Evolutionary conservation across 352 stramenopile species (phyloP), one percentile per base, ranked within the genome.

Genomic region (Saprolegnia diclina): DNA sequence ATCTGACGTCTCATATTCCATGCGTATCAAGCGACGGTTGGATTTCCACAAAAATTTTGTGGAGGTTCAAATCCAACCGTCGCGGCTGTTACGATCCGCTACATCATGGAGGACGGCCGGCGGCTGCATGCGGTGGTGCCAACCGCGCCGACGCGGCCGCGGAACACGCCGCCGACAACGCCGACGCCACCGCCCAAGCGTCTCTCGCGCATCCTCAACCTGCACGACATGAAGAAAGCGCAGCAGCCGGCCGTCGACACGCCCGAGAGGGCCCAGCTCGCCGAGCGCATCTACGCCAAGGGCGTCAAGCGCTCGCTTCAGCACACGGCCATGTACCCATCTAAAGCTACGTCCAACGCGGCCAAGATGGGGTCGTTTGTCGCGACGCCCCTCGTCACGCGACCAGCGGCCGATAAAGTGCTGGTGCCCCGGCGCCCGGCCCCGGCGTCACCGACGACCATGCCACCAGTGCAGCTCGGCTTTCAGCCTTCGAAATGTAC

Each of bases 281-380:
- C 73, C 0, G 72, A 82, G 18, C 76, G 84, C 9, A 71, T 92
- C 7, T 82, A 88, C 22, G 77, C 80, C n/a, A 79, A 75, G 5
- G 84, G 84, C 0, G 38, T 90, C 24, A 83, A 87, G 56, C 76
- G 79, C 7, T 88, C 76, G 48, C 74, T 89, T 26, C 76, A 83
- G 1, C 77, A 90, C 44, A 74, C 80, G 4, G 76, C 80, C 65
- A 26, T 88, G 19, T 79, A 85, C 67, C 78, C 74, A 11, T 53
- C 74, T 22, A 62, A 6, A 42, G 72, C 53, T 22, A 55, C 4
- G 26, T 68, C 14, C 32, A 50, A 11, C 4, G 18, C 10, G 9
- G 1, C 21, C 14, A 66, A 24, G 29, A 52, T 26, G 5, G 19
- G 24, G 4, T 37, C 46, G 7, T 29, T 55, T 14, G 11, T 35